phyloP scores from a whole-genome alignment of 2,329 filamentous ascomycete genomes.

The Hortaea werneckii region DNA sequence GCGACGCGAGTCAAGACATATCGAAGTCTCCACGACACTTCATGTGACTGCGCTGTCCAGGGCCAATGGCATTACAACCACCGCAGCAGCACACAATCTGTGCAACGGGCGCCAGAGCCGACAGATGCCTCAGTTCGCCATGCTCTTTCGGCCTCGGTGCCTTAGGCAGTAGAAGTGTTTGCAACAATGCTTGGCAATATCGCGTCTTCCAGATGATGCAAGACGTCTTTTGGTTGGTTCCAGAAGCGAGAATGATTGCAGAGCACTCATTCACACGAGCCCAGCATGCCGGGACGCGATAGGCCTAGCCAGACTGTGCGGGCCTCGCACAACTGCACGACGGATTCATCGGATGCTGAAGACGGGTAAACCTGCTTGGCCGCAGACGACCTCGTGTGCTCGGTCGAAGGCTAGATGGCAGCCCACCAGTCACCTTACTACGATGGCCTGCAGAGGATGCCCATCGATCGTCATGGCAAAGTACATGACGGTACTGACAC shows the following conservation, averaged over 20 bases:
- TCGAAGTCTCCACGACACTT: no score
- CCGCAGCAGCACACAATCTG: no score
- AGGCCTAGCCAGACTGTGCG: neutral
- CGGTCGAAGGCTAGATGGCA: neutral
- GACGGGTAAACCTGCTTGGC: slow-evolving; percentile 2
- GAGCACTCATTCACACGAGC: slow-evolving; percentile 2
- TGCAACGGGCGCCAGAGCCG: no score
- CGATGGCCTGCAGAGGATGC: slow-evolving; percentile 29
- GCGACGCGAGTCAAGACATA: slow-evolving; percentile 2
- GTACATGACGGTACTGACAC: slow-evolving; percentile 9
- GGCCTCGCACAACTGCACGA: neutral
- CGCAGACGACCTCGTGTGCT: neutral
- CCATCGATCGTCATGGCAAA: neutral
- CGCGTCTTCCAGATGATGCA: neutral
- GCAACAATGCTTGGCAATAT: neutral
- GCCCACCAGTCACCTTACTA: slow-evolving; percentile 41
- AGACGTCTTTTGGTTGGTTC: neutral
- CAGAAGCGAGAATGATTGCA: neutral
- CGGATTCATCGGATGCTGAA: slow-evolving; percentile 1
- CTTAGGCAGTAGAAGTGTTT: slow-evolving; percentile 1
- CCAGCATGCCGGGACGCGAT: neutral
- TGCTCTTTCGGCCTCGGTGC: neutral
- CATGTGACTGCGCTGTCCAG: no score
- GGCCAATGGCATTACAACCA: no score
- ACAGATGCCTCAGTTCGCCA: neutral